phyloP scores from a whole-genome alignment of 78 protist species.

The Guillardia theta region DNA sequence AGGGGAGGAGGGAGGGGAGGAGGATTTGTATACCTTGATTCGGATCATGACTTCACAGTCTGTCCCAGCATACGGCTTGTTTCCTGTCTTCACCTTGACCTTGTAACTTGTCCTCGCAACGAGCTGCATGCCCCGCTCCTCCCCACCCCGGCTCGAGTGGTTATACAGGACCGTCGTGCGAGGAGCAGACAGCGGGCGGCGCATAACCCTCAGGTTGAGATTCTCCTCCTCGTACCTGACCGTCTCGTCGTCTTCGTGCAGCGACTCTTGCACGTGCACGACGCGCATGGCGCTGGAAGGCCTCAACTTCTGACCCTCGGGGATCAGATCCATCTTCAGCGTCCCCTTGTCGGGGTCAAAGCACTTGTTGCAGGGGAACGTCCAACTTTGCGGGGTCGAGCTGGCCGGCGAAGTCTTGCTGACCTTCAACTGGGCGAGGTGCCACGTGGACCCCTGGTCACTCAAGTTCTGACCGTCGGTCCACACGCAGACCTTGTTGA shows the following conservation, averaged over 20 bases:
- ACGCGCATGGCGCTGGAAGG: not conserved
- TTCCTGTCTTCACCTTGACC: not conserved
- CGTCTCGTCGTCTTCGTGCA: not conserved
- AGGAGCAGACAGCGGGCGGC: not conserved
- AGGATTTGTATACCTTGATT: not conserved
- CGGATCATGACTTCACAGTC: conserved; percentile 23
- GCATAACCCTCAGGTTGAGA: not conserved
- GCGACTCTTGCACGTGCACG: not conserved
- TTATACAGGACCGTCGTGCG: not conserved
- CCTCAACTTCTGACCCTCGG: not conserved
- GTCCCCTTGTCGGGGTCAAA: not conserved
- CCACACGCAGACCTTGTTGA: not conserved
- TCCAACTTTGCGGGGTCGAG: not conserved
- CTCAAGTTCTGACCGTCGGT: not conserved
- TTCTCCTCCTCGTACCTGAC: not conserved
- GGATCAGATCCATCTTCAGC: not conserved
- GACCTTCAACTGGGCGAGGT: not conserved
- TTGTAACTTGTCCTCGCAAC: not conserved
- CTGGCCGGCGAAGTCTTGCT: not conserved
- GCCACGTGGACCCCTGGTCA: conserved; percentile 16
- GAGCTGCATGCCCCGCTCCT: not conserved
- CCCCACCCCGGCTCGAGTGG: not conserved
- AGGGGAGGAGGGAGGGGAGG: not conserved
- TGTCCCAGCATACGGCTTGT: not conserved
- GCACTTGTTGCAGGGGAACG: not conserved